Conservation (phyloP, 768 basidiomycete species). For the Mycena belliarum region DNA sequence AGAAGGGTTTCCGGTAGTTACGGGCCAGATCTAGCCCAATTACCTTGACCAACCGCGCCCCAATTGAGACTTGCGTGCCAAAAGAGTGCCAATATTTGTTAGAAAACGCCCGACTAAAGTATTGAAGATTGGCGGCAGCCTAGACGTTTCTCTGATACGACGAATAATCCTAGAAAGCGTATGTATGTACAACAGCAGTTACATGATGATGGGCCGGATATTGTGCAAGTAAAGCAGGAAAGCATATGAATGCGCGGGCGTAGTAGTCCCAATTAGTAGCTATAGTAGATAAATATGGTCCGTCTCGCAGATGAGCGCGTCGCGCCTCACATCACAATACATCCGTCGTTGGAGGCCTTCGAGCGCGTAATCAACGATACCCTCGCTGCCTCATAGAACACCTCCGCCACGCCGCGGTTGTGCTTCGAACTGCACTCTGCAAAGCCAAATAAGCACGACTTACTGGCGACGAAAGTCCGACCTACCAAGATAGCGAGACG, state of each 20-base stretch:
- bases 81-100: too few relatives aligned
- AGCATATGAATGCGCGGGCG: constrained; percentile 11
- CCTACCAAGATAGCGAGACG: constrained; percentile 83
- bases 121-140: too few relatives aligned
- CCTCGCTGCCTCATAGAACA: constrained; percentile 89
- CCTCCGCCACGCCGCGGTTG: constrained; percentile 91
- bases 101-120: too few relatives aligned
- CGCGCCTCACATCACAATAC: constrained; percentile 56
- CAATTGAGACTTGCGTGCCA: too few relatives aligned
- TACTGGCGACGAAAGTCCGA: background rate
- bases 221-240: background rate
- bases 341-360: constrained; percentile 62
- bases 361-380: constrained; percentile 76
- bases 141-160: background rate
- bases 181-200: constrained; percentile 19
- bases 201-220: constrained; percentile 14
- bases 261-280: constrained; percentile 9
- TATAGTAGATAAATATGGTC: constrained; percentile 11
- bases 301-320: background rate
- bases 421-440: constrained; percentile 97
- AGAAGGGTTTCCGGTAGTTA: too few relatives aligned
- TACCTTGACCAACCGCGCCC: too few relatives aligned
- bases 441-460: background rate
- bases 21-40: too few relatives aligned
- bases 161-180: background rate